Conservation (phyloP, 495 filamentous ascomycete genomes). For the Penicillium cosmopolitanum region DNA sequence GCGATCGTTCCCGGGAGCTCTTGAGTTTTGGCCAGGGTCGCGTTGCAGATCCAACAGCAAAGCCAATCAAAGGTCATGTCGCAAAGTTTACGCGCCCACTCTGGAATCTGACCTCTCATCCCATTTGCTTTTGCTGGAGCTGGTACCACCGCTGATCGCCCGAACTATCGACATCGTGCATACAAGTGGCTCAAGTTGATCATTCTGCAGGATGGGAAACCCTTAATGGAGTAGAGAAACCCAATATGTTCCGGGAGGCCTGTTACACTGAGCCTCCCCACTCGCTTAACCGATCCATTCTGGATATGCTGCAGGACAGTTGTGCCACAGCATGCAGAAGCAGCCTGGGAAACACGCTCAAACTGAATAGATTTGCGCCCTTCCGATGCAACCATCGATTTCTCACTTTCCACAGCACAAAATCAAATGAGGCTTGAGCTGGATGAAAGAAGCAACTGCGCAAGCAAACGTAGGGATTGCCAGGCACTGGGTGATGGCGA, state of each 20-base stretch:
- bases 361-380: neutral
- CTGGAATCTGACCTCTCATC: slow-evolving; percentile 29
- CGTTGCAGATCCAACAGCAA: slow-evolving; percentile 20
- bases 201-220: neutral
- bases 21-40: slow-evolving; percentile 7
- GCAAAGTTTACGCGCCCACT: slow-evolving; percentile 5
- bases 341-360: neutral
- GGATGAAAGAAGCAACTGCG: neutral
- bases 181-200: neutral
- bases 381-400: neutral
- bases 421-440: neutral
- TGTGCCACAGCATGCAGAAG: slow-evolving; percentile 1
- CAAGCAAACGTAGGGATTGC: neutral
- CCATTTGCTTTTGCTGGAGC: slow-evolving; percentile 10
- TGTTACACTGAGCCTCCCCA: neutral
- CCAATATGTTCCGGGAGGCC: slow-evolving; percentile 1
- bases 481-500: neutral
- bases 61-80: slow-evolving; percentile 13
- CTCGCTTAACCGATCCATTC: slow-evolving; percentile 17
- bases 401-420: neutral
- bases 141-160: slow-evolving; percentile 9
- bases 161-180: slow-evolving; percentile 23
- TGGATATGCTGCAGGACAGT: neutral
- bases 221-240: neutral
- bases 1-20: neutral